A percentile compares a stretch with the other conserved stretches of the same genome.
phyloP scores from a whole-genome alignment of 257 asterid species.

The Solanum sejunctum region DNA sequence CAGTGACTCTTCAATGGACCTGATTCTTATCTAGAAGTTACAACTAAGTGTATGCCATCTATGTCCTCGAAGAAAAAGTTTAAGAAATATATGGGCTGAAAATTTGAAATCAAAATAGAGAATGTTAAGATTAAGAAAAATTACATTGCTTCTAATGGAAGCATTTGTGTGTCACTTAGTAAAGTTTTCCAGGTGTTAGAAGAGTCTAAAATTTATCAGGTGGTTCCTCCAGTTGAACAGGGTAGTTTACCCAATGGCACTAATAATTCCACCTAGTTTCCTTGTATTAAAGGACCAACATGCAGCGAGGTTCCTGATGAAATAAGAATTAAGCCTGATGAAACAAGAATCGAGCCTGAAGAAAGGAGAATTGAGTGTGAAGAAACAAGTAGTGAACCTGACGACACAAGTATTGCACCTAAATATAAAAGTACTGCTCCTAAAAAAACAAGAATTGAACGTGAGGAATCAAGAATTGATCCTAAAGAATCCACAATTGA shows the following conservation, averaged over 20 bases:
- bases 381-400: background rate
- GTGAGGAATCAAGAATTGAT: constrained; percentile 2
- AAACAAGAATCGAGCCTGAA: no score
- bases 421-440: no score
- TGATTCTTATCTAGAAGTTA: constrained; percentile 29
- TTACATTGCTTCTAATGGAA: constrained; percentile 37
- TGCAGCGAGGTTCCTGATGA: constrained; percentile 14
- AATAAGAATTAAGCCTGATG: no score
- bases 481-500: constrained; percentile 3
- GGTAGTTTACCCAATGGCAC: background rate
- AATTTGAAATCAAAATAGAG: constrained; percentile 1
- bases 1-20: constrained; percentile 23
- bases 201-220: constrained; percentile 1
- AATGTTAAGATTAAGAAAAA: constrained; percentile 14
- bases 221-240: background rate
- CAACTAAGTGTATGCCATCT: constrained; percentile 9
- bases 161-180: constrained; percentile 20
- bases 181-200: constrained; percentile 20
- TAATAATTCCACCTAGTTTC: constrained; percentile 7
- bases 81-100: constrained; percentile 52
- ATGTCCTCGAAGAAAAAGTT: background rate
- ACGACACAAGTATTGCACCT: no score
- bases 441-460: no score
- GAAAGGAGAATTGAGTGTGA: background rate
- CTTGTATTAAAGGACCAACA: constrained; percentile 11